Conservation (phyloP, 257 asterid species). For the Eustoma russellianum region DNA sequence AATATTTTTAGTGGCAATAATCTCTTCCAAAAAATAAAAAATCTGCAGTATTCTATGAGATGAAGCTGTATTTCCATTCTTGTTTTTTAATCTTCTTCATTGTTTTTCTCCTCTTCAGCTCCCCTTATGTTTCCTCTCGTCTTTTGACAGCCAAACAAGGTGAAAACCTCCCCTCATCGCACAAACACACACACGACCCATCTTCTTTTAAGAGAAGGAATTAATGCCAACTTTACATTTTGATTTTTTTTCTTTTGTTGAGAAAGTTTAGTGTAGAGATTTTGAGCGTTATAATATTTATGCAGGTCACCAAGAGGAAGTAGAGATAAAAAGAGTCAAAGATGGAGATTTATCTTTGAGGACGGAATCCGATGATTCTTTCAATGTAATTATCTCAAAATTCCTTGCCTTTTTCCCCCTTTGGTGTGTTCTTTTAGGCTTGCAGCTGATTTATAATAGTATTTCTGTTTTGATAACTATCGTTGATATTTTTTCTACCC, state of each 20-base stretch:
- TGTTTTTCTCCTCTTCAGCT: slow-evolving; percentile 7
- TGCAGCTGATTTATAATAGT: no score
- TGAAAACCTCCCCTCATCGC: not conserved
- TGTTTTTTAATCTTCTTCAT: slow-evolving; percentile 11
- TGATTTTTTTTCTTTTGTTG: not conserved
- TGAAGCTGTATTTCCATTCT: slow-evolving; percentile 15
- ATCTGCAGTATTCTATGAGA: not conserved
- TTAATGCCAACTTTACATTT: not conserved
- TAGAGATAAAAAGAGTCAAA: slow-evolving; percentile 1
- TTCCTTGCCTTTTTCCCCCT: no score
- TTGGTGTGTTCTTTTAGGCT: not conserved
- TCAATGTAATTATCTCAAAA: slow-evolving; percentile 5
- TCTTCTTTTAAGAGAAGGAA: not conserved
- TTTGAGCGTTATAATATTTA: no score
- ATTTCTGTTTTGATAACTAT: no score
- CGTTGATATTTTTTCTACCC: no score
- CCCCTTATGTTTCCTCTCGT: slow-evolving; percentile 14
- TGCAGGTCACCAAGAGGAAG: slow-evolving; percentile 13
- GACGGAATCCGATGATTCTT: slow-evolving; percentile 9
- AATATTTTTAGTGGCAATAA: no score
- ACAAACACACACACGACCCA: no score
- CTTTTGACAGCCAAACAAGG: slow-evolving; percentile 11
- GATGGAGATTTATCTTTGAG: slow-evolving; percentile 1
- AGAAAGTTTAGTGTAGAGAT: no score
- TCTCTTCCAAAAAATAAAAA: not conserved